Conservation (phyloP, 192 early-diverging fungal genomes). For the Coemansia sp. region DNA sequence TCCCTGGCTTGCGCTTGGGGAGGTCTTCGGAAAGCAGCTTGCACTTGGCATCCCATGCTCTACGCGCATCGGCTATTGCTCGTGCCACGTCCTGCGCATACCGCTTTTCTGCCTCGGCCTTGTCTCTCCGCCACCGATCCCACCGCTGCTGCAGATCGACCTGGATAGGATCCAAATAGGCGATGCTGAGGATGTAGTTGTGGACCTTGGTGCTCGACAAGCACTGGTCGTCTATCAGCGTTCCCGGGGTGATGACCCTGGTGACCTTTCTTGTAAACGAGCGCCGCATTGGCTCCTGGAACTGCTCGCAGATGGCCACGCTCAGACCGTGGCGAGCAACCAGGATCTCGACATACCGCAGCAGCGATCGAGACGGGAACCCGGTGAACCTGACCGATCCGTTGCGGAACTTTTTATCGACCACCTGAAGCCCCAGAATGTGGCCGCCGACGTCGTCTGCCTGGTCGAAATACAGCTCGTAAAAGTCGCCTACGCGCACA, state of each 20-base stretch:
- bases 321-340: conserved; percentile 58
- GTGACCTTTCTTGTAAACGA: conserved; percentile 67
- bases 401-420: conserved; percentile 59
- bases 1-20: conserved; percentile 4
- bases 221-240: conserved; percentile 73
- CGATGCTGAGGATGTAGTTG: conserved; percentile 72
- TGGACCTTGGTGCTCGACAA: conserved; percentile 61
- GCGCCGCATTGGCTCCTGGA: conserved; percentile 45
- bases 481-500: conserved; percentile 76
- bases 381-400: conserved; percentile 66
- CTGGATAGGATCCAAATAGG: conserved; percentile 23
- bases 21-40: background rate
- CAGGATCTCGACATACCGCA: conserved; percentile 65
- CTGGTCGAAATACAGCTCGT: conserved; percentile 76
- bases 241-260: conserved; percentile 83
- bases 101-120: conserved; percentile 7
- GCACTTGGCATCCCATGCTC: conserved; percentile 8
- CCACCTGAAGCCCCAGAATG: conserved; percentile 67
- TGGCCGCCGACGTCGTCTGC: conserved; percentile 61
- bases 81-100: conserved; percentile 2
- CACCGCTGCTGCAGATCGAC: background rate
- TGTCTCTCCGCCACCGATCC: conserved; percentile 11
- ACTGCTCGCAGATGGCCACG: conserved; percentile 73
- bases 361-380: conserved; percentile 62
- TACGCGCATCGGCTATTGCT: conserved; percentile 5